Conservation (phyloP, 2,329 filamentous ascomycete species). For the Cladosporium austrohemisphaericum region DNA sequence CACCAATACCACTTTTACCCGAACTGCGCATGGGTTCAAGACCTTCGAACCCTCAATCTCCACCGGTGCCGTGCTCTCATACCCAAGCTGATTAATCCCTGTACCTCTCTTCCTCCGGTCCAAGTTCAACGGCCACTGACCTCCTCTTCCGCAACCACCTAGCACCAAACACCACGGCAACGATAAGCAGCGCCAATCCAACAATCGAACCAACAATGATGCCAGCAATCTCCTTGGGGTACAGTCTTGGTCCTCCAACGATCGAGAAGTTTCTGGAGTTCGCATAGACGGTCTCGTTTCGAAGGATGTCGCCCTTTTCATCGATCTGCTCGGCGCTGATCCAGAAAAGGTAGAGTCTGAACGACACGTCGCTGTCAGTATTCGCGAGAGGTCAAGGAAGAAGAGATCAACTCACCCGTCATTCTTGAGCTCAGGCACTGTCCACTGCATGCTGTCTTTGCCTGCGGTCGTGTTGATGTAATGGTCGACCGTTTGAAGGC, state of each 20-base stretch:
- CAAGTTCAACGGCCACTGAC: too few relatives aligned
- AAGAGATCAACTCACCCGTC: not conserved
- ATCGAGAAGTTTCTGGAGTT: not conserved
- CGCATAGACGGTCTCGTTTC: not conserved
- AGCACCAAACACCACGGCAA: not conserved
- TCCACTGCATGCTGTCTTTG: not conserved
- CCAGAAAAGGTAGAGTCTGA: not conserved
- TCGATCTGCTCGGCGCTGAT: not conserved
- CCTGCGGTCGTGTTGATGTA: not conserved
- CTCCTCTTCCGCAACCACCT: too few relatives aligned
- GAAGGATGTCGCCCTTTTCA: not conserved
- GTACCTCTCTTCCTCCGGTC: too few relatives aligned
- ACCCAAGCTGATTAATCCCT: too few relatives aligned
- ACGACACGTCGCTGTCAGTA: not conserved
- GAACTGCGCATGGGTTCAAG: too few relatives aligned
- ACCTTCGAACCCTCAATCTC: too few relatives aligned
- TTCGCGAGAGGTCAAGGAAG: not conserved
- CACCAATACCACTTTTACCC: too few relatives aligned
- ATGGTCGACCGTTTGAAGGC: not conserved
- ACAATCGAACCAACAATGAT: not conserved
- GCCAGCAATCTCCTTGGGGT: not conserved
- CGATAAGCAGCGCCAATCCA: not conserved
- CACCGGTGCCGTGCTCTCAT: too few relatives aligned
- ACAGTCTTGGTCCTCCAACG: not conserved
- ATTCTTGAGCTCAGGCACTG: not conserved